A percentile compares a stretch with the other conserved stretches of the same genome.
These are phyloP conservation scores for Diatrype stigma DNA, from an alignment of 2,329 filamentous ascomycete genomes.

Conservation along the genomic window DNA sequence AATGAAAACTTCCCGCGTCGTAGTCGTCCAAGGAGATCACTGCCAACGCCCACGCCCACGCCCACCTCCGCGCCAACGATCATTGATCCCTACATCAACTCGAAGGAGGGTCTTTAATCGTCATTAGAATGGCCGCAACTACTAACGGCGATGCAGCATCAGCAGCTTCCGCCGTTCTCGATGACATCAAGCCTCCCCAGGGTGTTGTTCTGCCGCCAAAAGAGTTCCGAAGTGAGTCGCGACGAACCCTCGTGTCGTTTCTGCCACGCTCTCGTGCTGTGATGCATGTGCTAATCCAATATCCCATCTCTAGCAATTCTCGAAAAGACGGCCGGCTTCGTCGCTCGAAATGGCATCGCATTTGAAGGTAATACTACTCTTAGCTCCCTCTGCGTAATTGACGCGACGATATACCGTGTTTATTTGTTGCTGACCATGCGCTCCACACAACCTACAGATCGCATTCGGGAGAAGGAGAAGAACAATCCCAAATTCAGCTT, in stretches of 20 bases:
- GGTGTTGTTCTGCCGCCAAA: conserved; percentile 86
- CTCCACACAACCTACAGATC: conserved; percentile 41
- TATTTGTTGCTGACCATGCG: neutral
- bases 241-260: neutral
- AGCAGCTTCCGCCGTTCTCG: conserved; percentile 43
- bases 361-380: conserved; percentile 55
- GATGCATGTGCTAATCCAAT: conserved; percentile 1
- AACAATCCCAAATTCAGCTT: conserved; percentile 91
- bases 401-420: neutral
- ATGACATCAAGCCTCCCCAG: conserved; percentile 72
- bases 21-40: neutral
- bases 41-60: too few species aligned
- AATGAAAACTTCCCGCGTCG: too few species aligned
- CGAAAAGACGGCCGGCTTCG: conserved; percentile 93
- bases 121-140: conserved; percentile 33
- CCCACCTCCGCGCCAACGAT: neutral
- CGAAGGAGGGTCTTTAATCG: conserved; percentile 22
- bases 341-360: conserved; percentile 62
- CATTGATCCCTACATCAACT: conserved; percentile 1
- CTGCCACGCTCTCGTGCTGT: neutral
- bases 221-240: conserved; percentile 63
- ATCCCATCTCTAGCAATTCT: conserved; percentile 47
- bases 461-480: conserved; percentile 79
- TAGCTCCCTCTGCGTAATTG: neutral
- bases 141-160: conserved; percentile 49